phyloP scores from a whole-genome alignment of 2,329 filamentous ascomycete species.

The Diplodia scrobiculata region DNA sequence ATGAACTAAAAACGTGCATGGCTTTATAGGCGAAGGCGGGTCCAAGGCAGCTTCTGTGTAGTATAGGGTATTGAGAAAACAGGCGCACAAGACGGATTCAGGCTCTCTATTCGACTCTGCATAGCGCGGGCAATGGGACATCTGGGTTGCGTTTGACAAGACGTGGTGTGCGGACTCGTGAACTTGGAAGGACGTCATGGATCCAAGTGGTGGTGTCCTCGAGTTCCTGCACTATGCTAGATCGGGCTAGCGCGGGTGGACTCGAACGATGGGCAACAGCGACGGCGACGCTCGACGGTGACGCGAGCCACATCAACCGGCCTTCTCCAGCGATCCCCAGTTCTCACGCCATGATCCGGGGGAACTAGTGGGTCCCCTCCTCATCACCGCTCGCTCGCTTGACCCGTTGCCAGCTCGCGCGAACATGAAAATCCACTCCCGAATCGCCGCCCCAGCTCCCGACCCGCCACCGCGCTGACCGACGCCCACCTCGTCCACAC shows the following conservation, averaged over 20 bases:
- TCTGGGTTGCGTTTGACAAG: not conserved
- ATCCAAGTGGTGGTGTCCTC: not conserved
- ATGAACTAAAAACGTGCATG: constrained; percentile 3
- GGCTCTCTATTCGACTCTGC: not conserved
- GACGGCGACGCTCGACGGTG: constrained; percentile 2
- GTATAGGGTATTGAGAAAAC: not conserved
- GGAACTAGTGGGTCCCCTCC: not conserved
- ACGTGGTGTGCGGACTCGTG: no score
- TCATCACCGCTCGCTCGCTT: not conserved
- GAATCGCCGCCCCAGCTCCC: constrained; percentile 1
- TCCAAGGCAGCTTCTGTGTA: not conserved
- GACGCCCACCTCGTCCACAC: not conserved
- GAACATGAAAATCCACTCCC: constrained; percentile 12
- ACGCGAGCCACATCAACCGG: not conserved
- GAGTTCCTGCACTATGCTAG: not conserved
- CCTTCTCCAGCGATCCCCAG: not conserved
- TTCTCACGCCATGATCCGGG: constrained; percentile 10
- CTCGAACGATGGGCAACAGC: not conserved
- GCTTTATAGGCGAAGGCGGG: not conserved
- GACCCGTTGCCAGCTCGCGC: not conserved
- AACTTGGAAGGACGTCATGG: not conserved
- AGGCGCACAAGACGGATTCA: not conserved
- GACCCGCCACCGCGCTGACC: constrained; percentile 21
- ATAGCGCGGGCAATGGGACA: not conserved
- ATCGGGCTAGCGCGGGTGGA: not conserved